Evolutionary conservation across 257 asterid genomes (phyloP).

Genomic region (Przewalskia tangutica): DNA sequence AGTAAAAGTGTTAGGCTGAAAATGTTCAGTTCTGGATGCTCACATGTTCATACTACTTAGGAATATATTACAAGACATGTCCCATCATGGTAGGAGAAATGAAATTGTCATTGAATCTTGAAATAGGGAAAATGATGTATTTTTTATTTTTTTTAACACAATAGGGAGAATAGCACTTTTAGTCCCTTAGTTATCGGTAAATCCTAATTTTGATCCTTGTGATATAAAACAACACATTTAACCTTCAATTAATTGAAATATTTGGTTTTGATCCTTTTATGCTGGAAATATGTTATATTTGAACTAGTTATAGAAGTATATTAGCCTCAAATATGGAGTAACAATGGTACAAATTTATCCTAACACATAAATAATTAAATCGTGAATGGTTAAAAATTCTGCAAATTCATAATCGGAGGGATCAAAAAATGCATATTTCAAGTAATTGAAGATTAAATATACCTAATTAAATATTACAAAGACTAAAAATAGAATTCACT

Average conservation of each 20-base stretch:
- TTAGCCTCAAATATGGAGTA: background rate
- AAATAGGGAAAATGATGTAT: background rate
- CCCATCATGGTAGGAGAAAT: background rate
- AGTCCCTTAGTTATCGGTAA: background rate
- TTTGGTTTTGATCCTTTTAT: background rate
- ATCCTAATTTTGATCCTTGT: background rate
- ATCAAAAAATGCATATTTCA: background rate
- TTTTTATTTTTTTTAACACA: no score
- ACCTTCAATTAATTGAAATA: background rate
- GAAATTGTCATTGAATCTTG: no score
- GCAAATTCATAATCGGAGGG: background rate
- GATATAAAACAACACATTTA: background rate
- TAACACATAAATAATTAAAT: background rate
- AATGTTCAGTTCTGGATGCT: background rate
- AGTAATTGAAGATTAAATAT: background rate
- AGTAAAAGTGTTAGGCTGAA: background rate
- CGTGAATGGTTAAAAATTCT: rapidly evolving
- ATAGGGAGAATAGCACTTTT: background rate
- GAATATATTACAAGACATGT: background rate
- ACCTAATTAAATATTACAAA: background rate
- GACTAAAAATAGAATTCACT: background rate
- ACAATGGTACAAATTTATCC: no score
- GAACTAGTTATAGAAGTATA: background rate
- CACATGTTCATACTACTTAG: background rate
- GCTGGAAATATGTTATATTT: background rate